Conservation (phyloP, 1,284 basidiomycete species). For the Ganoderma boninense region DNA sequence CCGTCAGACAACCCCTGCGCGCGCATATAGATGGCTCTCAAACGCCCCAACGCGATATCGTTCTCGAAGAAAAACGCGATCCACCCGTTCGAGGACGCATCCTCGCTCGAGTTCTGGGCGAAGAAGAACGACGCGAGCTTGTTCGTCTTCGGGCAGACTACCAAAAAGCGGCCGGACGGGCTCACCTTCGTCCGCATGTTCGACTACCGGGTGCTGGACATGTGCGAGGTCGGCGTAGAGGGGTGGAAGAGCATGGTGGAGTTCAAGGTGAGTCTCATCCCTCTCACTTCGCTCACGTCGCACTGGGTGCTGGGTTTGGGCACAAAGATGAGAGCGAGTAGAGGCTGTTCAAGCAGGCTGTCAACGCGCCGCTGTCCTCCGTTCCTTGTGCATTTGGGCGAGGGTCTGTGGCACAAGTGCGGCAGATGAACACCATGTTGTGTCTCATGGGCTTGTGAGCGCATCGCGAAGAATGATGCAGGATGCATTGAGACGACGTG, state of each 20-base stretch:
- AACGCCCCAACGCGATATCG: conserved; percentile 88
- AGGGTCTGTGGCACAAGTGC: not conserved
- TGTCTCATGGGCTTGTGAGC: too few species aligned
- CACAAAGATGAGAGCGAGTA: not conserved
- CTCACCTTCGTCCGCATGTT: conserved; percentile 91
- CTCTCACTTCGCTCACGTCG: not conserved
- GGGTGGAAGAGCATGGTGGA: conserved; percentile 80
- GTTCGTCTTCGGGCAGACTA: conserved; percentile 91
- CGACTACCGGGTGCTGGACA: conserved; percentile 89
- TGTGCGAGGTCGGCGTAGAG: conserved; percentile 94
- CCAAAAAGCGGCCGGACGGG: conserved; percentile 94
- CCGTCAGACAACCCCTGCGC: too few species aligned
- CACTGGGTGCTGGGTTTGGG: not conserved
- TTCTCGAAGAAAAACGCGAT: conserved; percentile 97
- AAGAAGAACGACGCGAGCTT: conserved; percentile 95
- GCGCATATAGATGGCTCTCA: conserved; percentile 81
- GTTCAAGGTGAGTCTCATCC: conserved; percentile 74
- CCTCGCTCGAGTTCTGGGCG: conserved; percentile 93
- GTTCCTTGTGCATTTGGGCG: not conserved
- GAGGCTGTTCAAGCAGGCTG: not conserved
- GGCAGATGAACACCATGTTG: not conserved
- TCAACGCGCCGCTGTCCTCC: not conserved
- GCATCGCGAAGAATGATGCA: not conserved
- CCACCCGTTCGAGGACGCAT: conserved; percentile 89
- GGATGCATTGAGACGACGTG: too few species aligned